Evolutionary conservation across 257 asterid species (phyloP).

Genomic region (Lavandula angustifolia): DNA sequence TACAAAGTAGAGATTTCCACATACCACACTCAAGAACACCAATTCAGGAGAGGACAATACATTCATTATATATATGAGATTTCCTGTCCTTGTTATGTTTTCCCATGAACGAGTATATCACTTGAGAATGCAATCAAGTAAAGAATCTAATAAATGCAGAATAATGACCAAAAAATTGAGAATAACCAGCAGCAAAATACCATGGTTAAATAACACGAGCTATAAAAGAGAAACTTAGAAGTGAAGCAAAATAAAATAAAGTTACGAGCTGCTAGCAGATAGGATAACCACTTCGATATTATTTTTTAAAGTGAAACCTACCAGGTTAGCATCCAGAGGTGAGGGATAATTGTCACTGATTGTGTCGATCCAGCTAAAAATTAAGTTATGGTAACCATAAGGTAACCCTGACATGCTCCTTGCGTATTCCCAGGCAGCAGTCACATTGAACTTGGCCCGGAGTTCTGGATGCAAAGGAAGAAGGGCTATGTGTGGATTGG

Average conservation of each 20-base stretch:
- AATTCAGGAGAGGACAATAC: conserved; percentile 5
- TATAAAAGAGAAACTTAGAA: conserved; percentile 14
- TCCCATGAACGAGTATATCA: not conserved
- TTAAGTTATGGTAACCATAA: conserved; percentile 90
- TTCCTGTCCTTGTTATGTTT: conserved; percentile 4
- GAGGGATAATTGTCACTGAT: conserved; percentile 69
- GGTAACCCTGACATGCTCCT: conserved; percentile 73
- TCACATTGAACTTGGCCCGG: conserved; percentile 78
- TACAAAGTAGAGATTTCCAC: conserved; percentile 4
- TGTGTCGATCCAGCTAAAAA: conserved; percentile 96
- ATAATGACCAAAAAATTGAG: not conserved
- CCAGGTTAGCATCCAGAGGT: conserved; percentile 92
- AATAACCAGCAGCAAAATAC: conserved; percentile 5
- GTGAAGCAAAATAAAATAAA: not conserved
- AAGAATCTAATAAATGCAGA: not conserved
- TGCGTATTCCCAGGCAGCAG: conserved; percentile 97
- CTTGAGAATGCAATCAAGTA: conserved; percentile 5
- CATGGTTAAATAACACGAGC: conserved; percentile 2
- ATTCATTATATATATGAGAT: conserved; percentile 6
- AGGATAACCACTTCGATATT: conserved; percentile 8
- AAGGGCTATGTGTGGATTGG: conserved; percentile 84
- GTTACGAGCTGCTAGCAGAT: not conserved
- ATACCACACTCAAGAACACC: conserved; percentile 14
- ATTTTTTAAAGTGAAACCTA: conserved; percentile 29
- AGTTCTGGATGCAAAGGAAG: conserved; percentile 85